Percentiles rank a stretch among this genome's conserved stretches.
Evolutionary conservation across 1,284 basidiomycete genomes (phyloP).

Genomic region (Schizophyllum commune): DNA sequence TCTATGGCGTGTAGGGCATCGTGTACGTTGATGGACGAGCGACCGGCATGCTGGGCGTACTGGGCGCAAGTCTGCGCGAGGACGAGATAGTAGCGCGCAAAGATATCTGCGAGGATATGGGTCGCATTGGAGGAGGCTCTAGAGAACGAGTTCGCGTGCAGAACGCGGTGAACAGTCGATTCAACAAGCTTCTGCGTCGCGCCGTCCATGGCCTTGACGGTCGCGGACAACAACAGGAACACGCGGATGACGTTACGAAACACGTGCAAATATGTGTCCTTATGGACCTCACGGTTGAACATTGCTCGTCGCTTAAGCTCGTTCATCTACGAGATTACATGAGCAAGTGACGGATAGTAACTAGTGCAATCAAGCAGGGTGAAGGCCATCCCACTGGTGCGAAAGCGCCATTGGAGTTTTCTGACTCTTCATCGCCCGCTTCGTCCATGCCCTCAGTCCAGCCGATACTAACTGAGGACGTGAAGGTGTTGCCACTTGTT

Average conservation of each 20-base stretch:
- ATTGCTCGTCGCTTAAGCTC: not conserved
- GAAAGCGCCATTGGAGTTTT: not conserved
- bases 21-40: conserved; percentile 41
- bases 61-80: conserved; percentile 56
- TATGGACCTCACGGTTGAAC: not conserved
- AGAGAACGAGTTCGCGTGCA: conserved; percentile 69
- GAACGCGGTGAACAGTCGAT: conserved; percentile 54
- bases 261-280: not conserved
- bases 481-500: not conserved
- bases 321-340: too few species aligned
- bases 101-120: conserved; percentile 59
- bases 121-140: conserved; percentile 65
- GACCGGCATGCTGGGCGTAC: conserved; percentile 65
- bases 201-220: conserved; percentile 28
- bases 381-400: too few species aligned
- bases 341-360: too few species aligned
- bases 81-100: conserved; percentile 61
- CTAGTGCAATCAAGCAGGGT: too few species aligned
- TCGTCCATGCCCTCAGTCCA: not conserved
- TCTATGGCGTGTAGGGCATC: conserved; percentile 61
- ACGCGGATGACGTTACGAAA: not conserved
- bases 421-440: not conserved
- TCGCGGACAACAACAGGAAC: not conserved
- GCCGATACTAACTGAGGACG: not conserved
- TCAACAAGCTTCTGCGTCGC: conserved; percentile 48